Base-by-base conservation (phyloP, 192 early-diverging fungal genomes). In the Cladochytrium replicatum region DNA sequence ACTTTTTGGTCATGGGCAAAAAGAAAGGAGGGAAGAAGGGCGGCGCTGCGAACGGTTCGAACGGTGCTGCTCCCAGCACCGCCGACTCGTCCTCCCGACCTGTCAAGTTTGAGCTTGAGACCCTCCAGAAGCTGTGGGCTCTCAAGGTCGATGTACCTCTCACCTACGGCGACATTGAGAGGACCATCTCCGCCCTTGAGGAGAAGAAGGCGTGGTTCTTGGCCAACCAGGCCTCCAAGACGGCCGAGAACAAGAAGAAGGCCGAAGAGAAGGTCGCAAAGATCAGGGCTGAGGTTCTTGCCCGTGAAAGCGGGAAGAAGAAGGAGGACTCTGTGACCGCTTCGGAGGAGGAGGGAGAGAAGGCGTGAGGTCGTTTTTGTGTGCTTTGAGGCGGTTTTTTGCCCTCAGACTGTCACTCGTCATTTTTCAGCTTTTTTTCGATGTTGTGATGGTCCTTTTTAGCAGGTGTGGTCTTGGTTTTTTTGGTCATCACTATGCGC, bases 221-320 rank as follows among this genome's bases (percentile, higher is more conserved):
- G 41, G 78, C 78, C 32, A 81, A 86, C 62, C 87, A 89, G 64
- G 79, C 73, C 40, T 74, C 69, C 47, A 75, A 74, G 11, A 93
- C 91, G 44, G 77, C 64, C 5, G 84, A 85, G 61, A 93, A 93
- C 73, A 92, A 86, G 77, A 77, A 71, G 50, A 82, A 82, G 63
- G 93, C 87, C 39, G 81, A 91, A 65, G 85, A 78, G 44, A 83
- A 83, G 70, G 84, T 94, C 52, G 82, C 77, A 60, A 72, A 81
- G 71, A 61, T 72, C 22, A 66, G 76, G 38, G 59, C 52, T 31
- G 62, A 77, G 46, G 43, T 6, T 32, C 52, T 51, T 2, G 24
- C 46, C 5, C 13, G 25, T 34, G 60, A 61, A 23, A 19, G 11
- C 21, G 60, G 47, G 25, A 37, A 43, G 32, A 29, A 37, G 23